A percentile compares a stretch with the other conserved stretches of the same genome.
Evolutionary conservation across 371 early-diverging fungal species (phyloP).

Genomic region (Cokeromyces recurvatus): DNA sequence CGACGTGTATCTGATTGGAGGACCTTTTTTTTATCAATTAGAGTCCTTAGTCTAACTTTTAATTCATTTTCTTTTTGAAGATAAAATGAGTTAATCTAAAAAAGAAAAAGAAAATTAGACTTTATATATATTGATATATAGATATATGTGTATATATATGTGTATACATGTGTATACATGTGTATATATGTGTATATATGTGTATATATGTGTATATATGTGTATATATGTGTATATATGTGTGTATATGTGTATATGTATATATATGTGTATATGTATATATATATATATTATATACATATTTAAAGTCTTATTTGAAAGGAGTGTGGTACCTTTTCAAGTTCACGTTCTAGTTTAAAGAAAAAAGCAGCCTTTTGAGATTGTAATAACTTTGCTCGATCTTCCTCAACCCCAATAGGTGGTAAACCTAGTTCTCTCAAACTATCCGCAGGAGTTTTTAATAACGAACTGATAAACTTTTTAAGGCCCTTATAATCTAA

Average conservation of each 20-base stretch:
- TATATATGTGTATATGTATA: no score
- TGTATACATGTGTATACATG: no score
- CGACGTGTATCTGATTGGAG: constrained; percentile 54
- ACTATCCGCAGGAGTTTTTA: constrained; percentile 30
- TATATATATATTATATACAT: no score
- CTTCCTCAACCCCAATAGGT: constrained; percentile 47
- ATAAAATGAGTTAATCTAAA: constrained; percentile 77
- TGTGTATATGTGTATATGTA: not conserved
- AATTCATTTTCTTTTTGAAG: constrained; percentile 76
- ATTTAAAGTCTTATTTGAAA: no score
- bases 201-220: no score
- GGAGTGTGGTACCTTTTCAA: constrained; percentile 83
- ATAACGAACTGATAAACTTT: constrained; percentile 85
- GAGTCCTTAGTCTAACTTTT: constrained; percentile 70
- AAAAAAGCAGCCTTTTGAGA: constrained; percentile 80
- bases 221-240: no score
- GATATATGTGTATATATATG: no score
- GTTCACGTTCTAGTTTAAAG: constrained; percentile 77
- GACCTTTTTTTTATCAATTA: constrained; percentile 79
- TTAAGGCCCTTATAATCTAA: constrained; percentile 93
- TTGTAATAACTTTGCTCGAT: constrained; percentile 52
- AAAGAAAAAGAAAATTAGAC: constrained; percentile 13
- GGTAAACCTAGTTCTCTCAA: constrained; percentile 22
- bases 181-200: no score
- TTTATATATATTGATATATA: no score